Base-by-base conservation (phyloP, 2,329 filamentous ascomycete genomes). In the Penicillium frequentans region DNA sequence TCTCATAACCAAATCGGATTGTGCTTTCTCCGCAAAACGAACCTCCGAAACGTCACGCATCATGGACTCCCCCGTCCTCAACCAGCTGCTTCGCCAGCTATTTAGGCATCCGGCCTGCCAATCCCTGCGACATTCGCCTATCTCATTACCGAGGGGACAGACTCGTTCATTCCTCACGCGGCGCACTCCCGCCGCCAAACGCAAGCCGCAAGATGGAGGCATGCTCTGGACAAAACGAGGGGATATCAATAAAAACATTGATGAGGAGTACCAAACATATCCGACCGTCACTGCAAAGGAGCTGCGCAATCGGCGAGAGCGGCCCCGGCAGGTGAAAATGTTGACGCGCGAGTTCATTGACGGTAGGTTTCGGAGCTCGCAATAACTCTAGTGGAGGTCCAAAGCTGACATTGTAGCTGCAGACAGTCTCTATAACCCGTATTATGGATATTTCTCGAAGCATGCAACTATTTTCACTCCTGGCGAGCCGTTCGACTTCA, bases 331-430 rank as follows among this genome's bases (percentile, higher is more conserved):
- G 73, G 93, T 96, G 64, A 97, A 96, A 84, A 99, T 99, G 95
- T 79, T 97, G 70, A 90, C 96, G 72, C 85, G 96, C 64, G 96
- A 99, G 81, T 99, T 99, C 71, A 95, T 99, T 71, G 95, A 99
- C 75, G 93, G 90, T 92, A 71, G 64, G 64, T 74, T 73, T 31
- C 23, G n/a, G 14, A 44, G 37, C 27, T 49, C 21, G 14, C 4
- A n/a, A 9, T 7, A 13, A 27, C 5, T 19, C 33, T 11, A 26
- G 5, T 39, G 21, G 4, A 26, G 26, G 6, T 31, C 23, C 21
- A 14, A 29, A 19, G 4, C 52, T 63, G 49, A 63, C 64, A 39
- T 39, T 53, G 13, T 49, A 10, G 42, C 24, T 60, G 31, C 67
- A 96, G 93, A 97, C 78, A 95, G 91, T 71, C 79, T 97, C 14